Base-by-base conservation (phyloP, 768 basidiomycete genomes). In the Xerocomellus dryophilus region DNA sequence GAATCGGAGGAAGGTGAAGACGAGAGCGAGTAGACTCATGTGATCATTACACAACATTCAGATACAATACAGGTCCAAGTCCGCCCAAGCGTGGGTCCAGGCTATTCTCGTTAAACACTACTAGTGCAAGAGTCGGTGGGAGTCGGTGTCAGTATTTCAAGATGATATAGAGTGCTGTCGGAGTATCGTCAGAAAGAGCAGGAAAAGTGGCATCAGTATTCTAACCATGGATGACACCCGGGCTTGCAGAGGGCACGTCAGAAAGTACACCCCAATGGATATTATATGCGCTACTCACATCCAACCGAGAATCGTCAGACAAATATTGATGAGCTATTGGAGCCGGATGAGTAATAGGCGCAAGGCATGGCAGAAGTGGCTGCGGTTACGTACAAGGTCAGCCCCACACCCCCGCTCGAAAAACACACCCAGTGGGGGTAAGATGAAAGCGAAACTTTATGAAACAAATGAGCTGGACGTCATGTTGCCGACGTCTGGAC, bases 351-450 rank as follows among this genome's bases (percentile, higher is more conserved):
- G 42, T 17, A 35, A 39, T 14, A 10, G 15, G 29, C 6, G 11
- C 20, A 31, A 32, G 23, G 23, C 5, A 25, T 25, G 23, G n/a
- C n/a, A 23, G 23, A 23, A 23, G 23, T 23, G 23, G n/a, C 41
- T 14, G 12, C 27, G 12, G 54, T 48, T 38, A 80, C 84, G 47
- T 63, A 88, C 83, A 41, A 95, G 71, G 68, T 94, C 91, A 20
- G 80, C 82, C 34, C 76, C 74, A 67, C 91, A 94, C 23, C 93
- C 93, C 49, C 90, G 80, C 74, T 95, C 92, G 23, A 95, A 73
- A 74, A 93, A 93, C 23, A 96, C 93, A 51, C 86, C 92, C 3
- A 96, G 66, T 54, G 93, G 93, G 10, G 92, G 90, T 14, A 92
- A 62, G 67, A 91, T 61, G 71, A 92, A 77, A 54, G 89, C 89